Evolutionary conservation across 2,329 filamentous ascomycete species (phyloP), one percentile per base, ranked within the genome.

Genomic region (Arthrobotrys sphaeroides): DNA sequence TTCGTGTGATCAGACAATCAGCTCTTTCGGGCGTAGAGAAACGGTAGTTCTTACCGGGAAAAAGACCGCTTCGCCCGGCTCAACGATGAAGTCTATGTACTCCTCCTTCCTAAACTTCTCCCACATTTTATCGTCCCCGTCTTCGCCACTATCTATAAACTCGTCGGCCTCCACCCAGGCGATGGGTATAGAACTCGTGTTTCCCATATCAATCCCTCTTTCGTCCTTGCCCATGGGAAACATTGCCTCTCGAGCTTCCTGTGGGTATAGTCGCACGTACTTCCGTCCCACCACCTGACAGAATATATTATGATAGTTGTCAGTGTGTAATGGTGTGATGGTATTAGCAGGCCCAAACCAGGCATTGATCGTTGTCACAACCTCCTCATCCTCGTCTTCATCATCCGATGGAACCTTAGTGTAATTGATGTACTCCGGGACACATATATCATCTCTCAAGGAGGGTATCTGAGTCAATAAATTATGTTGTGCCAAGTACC

Each of bases 321-420:
- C 95, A 1, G 93, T 96, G 82, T 99, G 95, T 0, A 98, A 85
- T 0, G 95, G 95, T 0, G 93, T 97, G 77, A 97, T 94, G 0
- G 95, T 98, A 57, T 89, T 90, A 0, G 89, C 85, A 0, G 95
- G 95, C 0, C 95, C 95, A 77, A 98, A 90, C 95, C 95, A 99
- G 5, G 92, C 93, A 82, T 98, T 96, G 16, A 85, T 45, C 91
- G 84, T 0, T 92, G 92, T 20, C 88, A 86, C 5, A 85, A 85
- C 82, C 38, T 83, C 82, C 12, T 28, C 65, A 1, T 83, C 81
- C 40, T 82, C 79, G 3, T 80, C 73, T 73, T 89, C 61, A 18
- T 45, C 61, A 2, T 64, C 47, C 7, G 9, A 18, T 13, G 13
- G 6, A 0, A 80, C 81, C 7, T 20, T 22, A 2, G 59, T 74